Conservation (phyloP, 495 filamentous ascomycete species). For the Clavariopsis aquatica region DNA sequence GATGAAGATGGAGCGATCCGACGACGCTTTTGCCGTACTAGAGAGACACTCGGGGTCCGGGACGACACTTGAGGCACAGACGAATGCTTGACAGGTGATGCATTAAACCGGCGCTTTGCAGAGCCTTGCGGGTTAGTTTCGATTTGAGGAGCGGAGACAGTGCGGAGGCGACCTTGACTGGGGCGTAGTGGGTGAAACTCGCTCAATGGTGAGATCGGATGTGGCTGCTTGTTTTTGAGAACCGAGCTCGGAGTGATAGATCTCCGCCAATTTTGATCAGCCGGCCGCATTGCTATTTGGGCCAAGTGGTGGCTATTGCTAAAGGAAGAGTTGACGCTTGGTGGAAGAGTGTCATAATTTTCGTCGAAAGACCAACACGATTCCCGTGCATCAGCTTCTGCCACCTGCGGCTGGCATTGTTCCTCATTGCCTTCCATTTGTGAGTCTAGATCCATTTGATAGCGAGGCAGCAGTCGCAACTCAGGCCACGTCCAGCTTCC, state of each 20-base stretch:
- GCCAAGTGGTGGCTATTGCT: slow-evolving; percentile 29
- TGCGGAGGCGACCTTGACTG: slow-evolving; percentile 15
- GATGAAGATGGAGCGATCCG: slow-evolving; percentile 26
- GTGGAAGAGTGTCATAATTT: slow-evolving; percentile 53
- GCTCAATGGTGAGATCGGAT: slow-evolving; percentile 36
- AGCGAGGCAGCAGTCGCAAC: slow-evolving; percentile 58
- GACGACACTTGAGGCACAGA: slow-evolving; percentile 5
- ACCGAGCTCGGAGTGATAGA: slow-evolving; percentile 30
- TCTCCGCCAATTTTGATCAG: slow-evolving; percentile 24
- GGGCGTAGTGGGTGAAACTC: slow-evolving; percentile 24
- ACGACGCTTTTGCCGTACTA: slow-evolving; percentile 28
- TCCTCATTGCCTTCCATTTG: slow-evolving; percentile 47
- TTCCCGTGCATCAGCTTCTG: slow-evolving; percentile 62
- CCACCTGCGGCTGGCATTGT: slow-evolving; percentile 43
- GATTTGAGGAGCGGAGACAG: slow-evolving; percentile 20
- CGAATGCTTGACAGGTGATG: slow-evolving; percentile 27
- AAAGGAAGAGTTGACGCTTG: slow-evolving; percentile 47
- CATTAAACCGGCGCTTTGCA: slow-evolving; percentile 27
- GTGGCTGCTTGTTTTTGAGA: slow-evolving; percentile 21
- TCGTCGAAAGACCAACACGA: slow-evolving; percentile 56
- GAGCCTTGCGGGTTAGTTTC: slow-evolving; percentile 9
- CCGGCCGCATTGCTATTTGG: slow-evolving; percentile 30
- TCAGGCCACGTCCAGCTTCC: slow-evolving; percentile 62
- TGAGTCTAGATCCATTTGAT: slow-evolving; percentile 43
- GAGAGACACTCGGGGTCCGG: slow-evolving; percentile 11